Conservation (phyloP, 1,284 basidiomycete species). For the Gastroboletus turbinatus region DNA sequence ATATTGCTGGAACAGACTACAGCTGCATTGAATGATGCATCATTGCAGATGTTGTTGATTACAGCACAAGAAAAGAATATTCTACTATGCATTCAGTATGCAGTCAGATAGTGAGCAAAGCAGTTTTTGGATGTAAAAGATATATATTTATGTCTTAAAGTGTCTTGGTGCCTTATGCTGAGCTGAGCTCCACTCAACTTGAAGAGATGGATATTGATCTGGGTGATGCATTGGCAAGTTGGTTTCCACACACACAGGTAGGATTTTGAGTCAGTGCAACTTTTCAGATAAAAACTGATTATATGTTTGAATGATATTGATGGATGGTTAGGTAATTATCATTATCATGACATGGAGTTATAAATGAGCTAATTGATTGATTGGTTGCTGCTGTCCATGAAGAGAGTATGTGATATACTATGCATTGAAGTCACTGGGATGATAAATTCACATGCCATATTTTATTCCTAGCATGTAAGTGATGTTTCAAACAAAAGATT, state of each 20-base stretch:
- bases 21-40: background rate
- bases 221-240: background rate
- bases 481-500: background rate
- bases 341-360: background rate
- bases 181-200: background rate
- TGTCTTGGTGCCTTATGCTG: background rate
- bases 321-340: background rate
- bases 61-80: background rate
- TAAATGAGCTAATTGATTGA: background rate
- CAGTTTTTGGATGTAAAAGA: background rate
- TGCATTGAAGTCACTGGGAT: background rate
- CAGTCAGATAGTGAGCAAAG: background rate
- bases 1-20: background rate
- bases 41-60: background rate
- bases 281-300: too few species aligned
- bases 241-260: background rate
- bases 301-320: too few species aligned
- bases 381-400: background rate
- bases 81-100: background rate
- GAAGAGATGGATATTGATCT: background rate
- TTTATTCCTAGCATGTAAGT: background rate
- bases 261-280: background rate
- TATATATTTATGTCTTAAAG: background rate
- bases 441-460: background rate
- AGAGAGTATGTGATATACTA: background rate